Base-by-base conservation (phyloP, 1,284 basidiomycete species). In the Leccinum fallax region DNA sequence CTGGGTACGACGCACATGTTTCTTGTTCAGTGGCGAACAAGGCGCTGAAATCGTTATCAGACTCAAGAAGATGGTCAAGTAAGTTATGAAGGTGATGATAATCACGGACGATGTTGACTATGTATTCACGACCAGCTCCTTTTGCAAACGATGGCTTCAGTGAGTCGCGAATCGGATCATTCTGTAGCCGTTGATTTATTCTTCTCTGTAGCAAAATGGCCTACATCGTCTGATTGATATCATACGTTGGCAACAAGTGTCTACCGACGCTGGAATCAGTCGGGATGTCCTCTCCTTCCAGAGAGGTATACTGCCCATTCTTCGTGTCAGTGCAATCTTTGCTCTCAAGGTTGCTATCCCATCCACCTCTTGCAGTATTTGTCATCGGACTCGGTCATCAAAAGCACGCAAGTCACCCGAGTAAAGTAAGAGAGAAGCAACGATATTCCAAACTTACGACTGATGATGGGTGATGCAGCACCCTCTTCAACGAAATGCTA, bases 331-430 rank as follows among this genome's bases (percentile, higher is more conserved):
- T 61, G 5, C 10, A 15, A 21, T 28, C 8, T 15, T 63, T 53
- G 53, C 53, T 48, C 26, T 67, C 24, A 30, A 15, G 19, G 26
- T 43, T 2, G n/a, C 11, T 3, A 55, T 51, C 16, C 4, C 13
- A 5, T 63, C 64, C 55, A 63, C 49, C 26, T 48, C 1, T 38
- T 38, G 24, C 57, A 90, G 86, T 89, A 87, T 65, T 73, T 88
- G 30, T 81, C 88, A 0, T 89, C 87, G 2, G 83, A 87, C 49
- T 80, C 85, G 53, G 82, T 91, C 2, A 67, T 88, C 28, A 87
- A 86, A 70, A 88, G 82, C 49, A 86, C 85, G 0, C 66, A 88
- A 40, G 77, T 77, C 26, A 80, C 82, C 48, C 74, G 80, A 51
- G 80, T 84, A 36, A 90, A 90, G 86, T 89, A 15, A 69, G 58